phyloP scores from a whole-genome alignment of 176 grass and related monocot genomes.

The Aechmea fasciata region DNA sequence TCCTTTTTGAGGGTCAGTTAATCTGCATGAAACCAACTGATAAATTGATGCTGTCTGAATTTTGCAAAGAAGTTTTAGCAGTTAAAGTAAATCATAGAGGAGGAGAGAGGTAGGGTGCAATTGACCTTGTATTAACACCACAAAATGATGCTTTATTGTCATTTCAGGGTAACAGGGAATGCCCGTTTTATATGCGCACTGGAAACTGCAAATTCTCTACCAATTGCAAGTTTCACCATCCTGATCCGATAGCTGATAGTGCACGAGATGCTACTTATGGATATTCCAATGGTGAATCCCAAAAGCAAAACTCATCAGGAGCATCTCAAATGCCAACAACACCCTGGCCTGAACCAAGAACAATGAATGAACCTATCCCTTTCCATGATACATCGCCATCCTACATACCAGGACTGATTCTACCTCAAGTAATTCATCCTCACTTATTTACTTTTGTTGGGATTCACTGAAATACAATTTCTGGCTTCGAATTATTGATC shows the following conservation, averaged over 20 bases:
- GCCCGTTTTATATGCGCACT: constrained; percentile 88
- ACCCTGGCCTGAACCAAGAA: constrained; percentile 45
- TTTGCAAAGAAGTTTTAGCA: too few species aligned
- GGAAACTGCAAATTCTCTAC: constrained; percentile 82
- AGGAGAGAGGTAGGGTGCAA: too few species aligned
- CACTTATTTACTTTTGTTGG: constrained; percentile 51
- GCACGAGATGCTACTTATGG: constrained; percentile 34
- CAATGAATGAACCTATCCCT: constrained; percentile 41
- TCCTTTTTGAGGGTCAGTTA: too few species aligned
- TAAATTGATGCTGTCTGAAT: not conserved
- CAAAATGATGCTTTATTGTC: not conserved
- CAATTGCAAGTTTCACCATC: constrained; percentile 86
- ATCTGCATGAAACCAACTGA: too few species aligned
- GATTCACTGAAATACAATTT: constrained; percentile 30
- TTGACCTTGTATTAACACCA: not conserved
- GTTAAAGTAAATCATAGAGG: too few species aligned
- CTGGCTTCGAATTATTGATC: not conserved
- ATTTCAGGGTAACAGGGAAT: constrained; percentile 71
- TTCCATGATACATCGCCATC: constrained; percentile 53
- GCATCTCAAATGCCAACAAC: constrained; percentile 27
- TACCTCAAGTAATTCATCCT: constrained; percentile 58
- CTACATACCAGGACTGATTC: constrained; percentile 46
- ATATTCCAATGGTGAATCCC: constrained; percentile 33
- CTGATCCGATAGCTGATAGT: constrained; percentile 55
- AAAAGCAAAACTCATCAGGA: constrained; percentile 41